Conservation (phyloP, 2,329 filamentous ascomycete genomes). For the Fusarium sterilihyphosum region DNA sequence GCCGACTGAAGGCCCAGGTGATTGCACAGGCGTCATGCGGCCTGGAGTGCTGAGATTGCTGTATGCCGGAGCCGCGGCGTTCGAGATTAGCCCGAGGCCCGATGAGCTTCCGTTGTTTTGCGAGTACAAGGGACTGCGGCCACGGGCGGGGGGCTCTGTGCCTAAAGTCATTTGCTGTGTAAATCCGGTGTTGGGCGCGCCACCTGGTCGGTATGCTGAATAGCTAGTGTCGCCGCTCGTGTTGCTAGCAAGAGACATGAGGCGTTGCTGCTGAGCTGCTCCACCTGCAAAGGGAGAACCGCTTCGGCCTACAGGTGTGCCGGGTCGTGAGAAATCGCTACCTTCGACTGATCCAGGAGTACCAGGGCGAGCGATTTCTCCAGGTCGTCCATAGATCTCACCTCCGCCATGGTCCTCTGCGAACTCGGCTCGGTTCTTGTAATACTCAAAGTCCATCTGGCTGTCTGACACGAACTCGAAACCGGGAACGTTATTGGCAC, state of each 20-base stretch:
- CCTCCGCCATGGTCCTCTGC: conserved; percentile 86
- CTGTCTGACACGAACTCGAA: conserved; percentile 92
- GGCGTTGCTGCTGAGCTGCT: conserved; percentile 37
- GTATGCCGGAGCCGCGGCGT: conserved; percentile 63
- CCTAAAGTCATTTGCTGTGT: conserved; percentile 38
- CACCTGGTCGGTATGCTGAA: conserved; percentile 39
- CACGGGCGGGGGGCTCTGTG: conserved; percentile 44
- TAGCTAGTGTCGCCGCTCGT: conserved; percentile 46
- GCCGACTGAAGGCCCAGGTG: conserved; percentile 57
- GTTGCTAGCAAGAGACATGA: conserved; percentile 39
- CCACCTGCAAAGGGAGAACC: conserved; percentile 50
- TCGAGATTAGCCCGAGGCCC: conserved; percentile 62
- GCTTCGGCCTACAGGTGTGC: conserved; percentile 53
- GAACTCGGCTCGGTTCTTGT: conserved; percentile 90
- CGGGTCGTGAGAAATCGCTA: conserved; percentile 60
- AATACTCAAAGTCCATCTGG: conserved; percentile 90
- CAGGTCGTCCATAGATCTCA: conserved; percentile 68
- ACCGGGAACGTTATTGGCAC: conserved; percentile 64
- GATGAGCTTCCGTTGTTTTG: conserved; percentile 63
- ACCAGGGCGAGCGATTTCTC: conserved; percentile 68
- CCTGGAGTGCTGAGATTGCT: conserved; percentile 40
- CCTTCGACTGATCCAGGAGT: conserved; percentile 66
- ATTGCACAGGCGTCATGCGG: conserved; percentile 39
- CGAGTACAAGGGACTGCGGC: conserved; percentile 60
- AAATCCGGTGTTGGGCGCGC: conserved; percentile 29